Evolutionary conservation across 345 rosid species (phyloP).

Genomic region (Gossypium thurberi): DNA sequence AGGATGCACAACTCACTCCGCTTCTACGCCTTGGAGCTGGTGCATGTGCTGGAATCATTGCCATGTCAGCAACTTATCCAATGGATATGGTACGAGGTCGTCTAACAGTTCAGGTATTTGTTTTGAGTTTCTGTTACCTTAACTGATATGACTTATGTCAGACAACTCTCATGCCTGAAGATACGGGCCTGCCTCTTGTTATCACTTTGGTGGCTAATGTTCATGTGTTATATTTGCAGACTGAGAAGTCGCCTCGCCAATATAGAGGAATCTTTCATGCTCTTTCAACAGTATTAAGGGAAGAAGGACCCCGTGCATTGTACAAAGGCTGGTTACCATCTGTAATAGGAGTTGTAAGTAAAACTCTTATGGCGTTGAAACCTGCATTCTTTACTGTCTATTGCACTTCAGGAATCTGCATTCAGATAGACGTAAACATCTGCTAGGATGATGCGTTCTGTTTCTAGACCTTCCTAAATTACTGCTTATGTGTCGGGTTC

Average conservation of each 20-base stretch:
- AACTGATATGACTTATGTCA: background rate
- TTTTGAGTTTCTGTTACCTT: background rate
- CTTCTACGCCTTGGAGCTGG: slow-evolving; percentile 86
- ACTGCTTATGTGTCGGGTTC: background rate
- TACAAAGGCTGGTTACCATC: slow-evolving; percentile 92
- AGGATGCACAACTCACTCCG: slow-evolving; percentile 79
- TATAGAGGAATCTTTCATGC: slow-evolving; percentile 82
- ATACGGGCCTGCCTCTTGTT: background rate
- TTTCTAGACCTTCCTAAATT: background rate
- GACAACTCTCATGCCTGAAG: background rate
- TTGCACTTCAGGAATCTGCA: background rate
- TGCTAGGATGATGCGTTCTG: background rate
- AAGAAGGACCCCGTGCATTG: slow-evolving; percentile 75
- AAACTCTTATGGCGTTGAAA: background rate
- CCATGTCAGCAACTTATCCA: slow-evolving; percentile 92
- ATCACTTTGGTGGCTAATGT: slow-evolving; percentile 12
- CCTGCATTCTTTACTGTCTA: background rate
- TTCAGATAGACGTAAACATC: background rate
- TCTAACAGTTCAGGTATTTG: slow-evolving; percentile 75
- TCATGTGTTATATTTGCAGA: slow-evolving; percentile 29
- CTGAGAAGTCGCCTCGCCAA: slow-evolving; percentile 62
- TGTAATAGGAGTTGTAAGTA: slow-evolving; percentile 82
- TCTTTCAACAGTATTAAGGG: slow-evolving; percentile 56
- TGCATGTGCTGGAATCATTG: slow-evolving; percentile 89
- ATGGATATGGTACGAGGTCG: slow-evolving; percentile 92